Conservation (phyloP, 2,329 filamentous ascomycete species). For the Trichoderma arundinaceum region DNA sequence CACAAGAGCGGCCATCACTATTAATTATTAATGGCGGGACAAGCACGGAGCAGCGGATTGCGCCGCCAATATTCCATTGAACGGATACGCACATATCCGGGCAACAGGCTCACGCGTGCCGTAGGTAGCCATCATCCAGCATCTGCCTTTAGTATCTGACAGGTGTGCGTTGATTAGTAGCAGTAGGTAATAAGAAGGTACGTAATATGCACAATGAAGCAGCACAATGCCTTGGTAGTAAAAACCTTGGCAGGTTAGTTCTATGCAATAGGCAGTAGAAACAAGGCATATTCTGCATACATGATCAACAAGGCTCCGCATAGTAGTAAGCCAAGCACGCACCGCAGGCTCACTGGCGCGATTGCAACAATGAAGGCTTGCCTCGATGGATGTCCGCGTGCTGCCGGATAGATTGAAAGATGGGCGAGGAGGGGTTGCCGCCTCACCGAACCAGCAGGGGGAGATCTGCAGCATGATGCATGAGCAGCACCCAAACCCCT, state of each 20-base stretch:
- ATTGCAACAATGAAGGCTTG: background rate
- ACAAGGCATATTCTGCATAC: background rate
- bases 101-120: background rate
- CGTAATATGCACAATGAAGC: background rate
- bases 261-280: background rate
- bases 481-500: conserved; percentile 28
- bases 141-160: background rate
- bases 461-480: conserved; percentile 32
- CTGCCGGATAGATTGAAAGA: conserved; percentile 6
- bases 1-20: background rate
- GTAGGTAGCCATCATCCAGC: background rate
- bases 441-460: conserved; percentile 27
- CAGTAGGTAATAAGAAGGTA: too few species aligned
- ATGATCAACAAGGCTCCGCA: background rate
- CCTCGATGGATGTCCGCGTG: conserved; percentile 13
- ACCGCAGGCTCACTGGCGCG: background rate
- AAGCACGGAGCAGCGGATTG: background rate
- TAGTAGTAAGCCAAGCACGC: background rate
- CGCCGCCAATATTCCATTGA: conserved; percentile 14
- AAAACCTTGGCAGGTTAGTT: background rate
- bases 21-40: background rate
- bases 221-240: too few species aligned
- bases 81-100: conserved; percentile 25
- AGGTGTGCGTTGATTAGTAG: background rate
- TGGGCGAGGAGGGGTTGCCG: conserved; percentile 25